A percentile compares a stretch with the other conserved stretches of the same genome.
Evolutionary conservation across 192 early-diverging fungal genomes (phyloP).

Genomic region (Umbelopsis sp.): DNA sequence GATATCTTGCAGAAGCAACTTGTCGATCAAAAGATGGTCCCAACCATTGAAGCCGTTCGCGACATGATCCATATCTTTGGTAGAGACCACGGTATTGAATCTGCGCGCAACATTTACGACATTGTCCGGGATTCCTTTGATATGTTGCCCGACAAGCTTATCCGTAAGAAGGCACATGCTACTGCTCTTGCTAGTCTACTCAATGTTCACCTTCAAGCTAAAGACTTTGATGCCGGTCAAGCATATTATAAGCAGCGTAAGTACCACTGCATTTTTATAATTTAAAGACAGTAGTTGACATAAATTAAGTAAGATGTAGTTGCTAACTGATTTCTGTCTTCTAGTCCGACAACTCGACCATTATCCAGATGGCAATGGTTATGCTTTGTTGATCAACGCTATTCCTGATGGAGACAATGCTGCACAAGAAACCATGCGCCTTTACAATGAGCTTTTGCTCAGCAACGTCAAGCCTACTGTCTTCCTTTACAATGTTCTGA

Average conservation of each 20-base stretch:
- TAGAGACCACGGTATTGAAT: slow-evolving; percentile 31
- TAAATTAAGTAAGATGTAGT: no score
- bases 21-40: slow-evolving; percentile 9
- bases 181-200: neutral
- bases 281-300: no score
- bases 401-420: neutral
- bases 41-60: slow-evolving; percentile 29
- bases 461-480: slow-evolving; percentile 51
- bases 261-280: no score
- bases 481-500: slow-evolving; percentile 63
- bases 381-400: slow-evolving; percentile 43
- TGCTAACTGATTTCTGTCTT: neutral
- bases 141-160: neutral
- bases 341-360: slow-evolving; percentile 23
- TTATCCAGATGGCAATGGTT: slow-evolving; percentile 53
- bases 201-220: slow-evolving; percentile 4
- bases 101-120: slow-evolving; percentile 25
- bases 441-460: slow-evolving; percentile 8
- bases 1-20: slow-evolving; percentile 22
- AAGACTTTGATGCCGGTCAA: neutral
- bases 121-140: neutral
- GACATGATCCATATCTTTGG: slow-evolving; percentile 38
- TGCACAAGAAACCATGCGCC: neutral
- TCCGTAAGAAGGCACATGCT: slow-evolving; percentile 12
- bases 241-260: slow-evolving; percentile 5